These are phyloP conservation scores for Solanum pinnatisectum DNA, from an alignment of 257 asterid species.

Conservation along the genomic window DNA sequence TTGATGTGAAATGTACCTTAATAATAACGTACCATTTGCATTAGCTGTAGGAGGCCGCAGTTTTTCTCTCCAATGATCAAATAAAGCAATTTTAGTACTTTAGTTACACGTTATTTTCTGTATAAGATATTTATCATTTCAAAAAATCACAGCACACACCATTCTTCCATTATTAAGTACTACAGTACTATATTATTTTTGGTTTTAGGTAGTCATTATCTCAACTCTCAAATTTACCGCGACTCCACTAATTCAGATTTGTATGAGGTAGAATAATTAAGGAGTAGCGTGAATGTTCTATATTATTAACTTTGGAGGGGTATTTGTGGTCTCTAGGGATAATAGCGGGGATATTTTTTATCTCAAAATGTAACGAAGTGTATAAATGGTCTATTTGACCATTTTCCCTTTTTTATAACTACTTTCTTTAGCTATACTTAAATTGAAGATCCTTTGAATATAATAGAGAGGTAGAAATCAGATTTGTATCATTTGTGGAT, in stretches of 20 bases:
- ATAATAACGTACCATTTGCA: neutral
- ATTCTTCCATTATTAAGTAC: neutral
- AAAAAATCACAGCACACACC: neutral
- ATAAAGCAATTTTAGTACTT: neutral
- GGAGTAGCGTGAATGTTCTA: neutral
- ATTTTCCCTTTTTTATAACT: too few relatives aligned
- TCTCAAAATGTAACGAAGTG: too few relatives aligned
- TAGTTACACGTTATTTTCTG: neutral
- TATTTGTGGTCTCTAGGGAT: too few relatives aligned
- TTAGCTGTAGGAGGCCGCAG: neutral
- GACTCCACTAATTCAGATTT: neutral
- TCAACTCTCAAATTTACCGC: neutral
- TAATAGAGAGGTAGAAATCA: too few relatives aligned
- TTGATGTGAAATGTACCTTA: conserved; percentile 1
- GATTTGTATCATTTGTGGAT: too few relatives aligned
- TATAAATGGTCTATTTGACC: too few relatives aligned
- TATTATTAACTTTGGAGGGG: too few relatives aligned
- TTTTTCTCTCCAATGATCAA: neutral
- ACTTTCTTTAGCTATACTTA: too few relatives aligned
- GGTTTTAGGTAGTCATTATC: neutral
- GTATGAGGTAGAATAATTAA: too few relatives aligned
- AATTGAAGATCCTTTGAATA: too few relatives aligned
- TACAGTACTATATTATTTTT: too few relatives aligned
- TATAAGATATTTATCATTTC: neutral
- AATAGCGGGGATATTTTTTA: too few relatives aligned